Evolutionary conservation across 2,329 filamentous ascomycete genomes (phyloP).

Genomic region (Fusarium armeniacum): DNA sequence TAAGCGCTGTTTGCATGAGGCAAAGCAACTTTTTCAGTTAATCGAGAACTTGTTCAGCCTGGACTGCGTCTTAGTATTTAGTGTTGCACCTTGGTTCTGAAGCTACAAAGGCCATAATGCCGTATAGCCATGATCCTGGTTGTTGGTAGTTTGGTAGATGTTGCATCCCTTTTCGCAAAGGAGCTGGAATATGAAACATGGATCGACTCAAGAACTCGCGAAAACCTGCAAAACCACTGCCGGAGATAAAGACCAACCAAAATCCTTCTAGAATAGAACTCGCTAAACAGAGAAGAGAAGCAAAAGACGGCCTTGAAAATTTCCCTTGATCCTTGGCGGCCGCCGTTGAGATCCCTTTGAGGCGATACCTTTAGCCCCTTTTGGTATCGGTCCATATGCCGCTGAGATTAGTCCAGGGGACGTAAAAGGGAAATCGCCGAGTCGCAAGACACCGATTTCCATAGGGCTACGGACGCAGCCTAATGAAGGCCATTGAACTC

Average conservation of each 20-base stretch:
- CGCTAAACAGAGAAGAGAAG: constrained; percentile 1
- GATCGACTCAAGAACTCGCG: constrained; percentile 3
- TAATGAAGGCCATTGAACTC: not conserved
- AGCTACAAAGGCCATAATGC: not conserved
- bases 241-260: constrained; percentile 27
- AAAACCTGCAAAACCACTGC: constrained; percentile 2
- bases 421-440: constrained; percentile 38
- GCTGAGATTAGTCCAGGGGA: constrained; percentile 34
- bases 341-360: constrained; percentile 14
- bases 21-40: not conserved
- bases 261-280: not conserved
- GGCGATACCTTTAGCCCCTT: constrained; percentile 14
- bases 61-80: not conserved
- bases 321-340: constrained; percentile 18
- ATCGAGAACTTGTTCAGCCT: not conserved
- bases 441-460: not conserved
- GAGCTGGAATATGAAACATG: constrained; percentile 23
- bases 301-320: constrained; percentile 6
- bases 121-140: not conserved
- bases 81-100: not conserved
- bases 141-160: not conserved
- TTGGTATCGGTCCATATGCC: constrained; percentile 30
- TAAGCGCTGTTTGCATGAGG: constrained; percentile 7
- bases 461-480: constrained; percentile 28
- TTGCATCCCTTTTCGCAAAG: constrained; percentile 1